Base-by-base conservation (phyloP, 192 early-diverging fungal genomes). In the Anaeromyces robustus region DNA sequence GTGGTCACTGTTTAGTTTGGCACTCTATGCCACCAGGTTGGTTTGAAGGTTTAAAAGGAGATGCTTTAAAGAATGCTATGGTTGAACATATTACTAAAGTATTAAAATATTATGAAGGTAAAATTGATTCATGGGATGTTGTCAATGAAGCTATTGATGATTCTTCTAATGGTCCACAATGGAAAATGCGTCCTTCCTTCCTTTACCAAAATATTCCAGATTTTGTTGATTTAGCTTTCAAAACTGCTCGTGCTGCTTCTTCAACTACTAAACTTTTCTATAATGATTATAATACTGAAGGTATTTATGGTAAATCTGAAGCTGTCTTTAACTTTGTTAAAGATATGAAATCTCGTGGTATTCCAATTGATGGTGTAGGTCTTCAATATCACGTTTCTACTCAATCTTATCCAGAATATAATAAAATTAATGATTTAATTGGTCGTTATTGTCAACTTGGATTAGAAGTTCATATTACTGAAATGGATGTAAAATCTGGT, bases 321-420 rank as follows among this genome's bases (percentile, higher is more conserved):
- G 83, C 82, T 80, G 77, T 83, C 2, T 30, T 82, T 26, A 83
- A 85, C 29, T 30, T 79, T 28, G 83, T 83, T 37, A 78, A 39
- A 14, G 34, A 83, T 30, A 59, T 32, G 28, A 78, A 37, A 30
- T 22, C 84, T 28, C 84, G 82, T 30, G 80, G 80, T 26, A 80
- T 82, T 81, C 83, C 83, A 29, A 85, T 84, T 37, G 84, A 84
- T 34, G 84, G 83, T 81, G 86, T 85, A 32, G 84, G 83, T 37
- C 43, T 32, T 77, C 84, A 84, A 77, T 30, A 30, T 17, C 83
- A 84, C 84, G 80, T 84, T 84, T 32, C 81, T 77, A 84, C 80
- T 68, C 52, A 68, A 68, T n/a, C 26, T 68, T 68, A 28, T 26
- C 52, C 52, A 68, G 26, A 68, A 68, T 68, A 68, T 18, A 9